These are phyloP conservation scores for Saccharomyces hybrid DNA, from an alignment of 1,139 yeast genomes.

Conservation along the genomic window DNA sequence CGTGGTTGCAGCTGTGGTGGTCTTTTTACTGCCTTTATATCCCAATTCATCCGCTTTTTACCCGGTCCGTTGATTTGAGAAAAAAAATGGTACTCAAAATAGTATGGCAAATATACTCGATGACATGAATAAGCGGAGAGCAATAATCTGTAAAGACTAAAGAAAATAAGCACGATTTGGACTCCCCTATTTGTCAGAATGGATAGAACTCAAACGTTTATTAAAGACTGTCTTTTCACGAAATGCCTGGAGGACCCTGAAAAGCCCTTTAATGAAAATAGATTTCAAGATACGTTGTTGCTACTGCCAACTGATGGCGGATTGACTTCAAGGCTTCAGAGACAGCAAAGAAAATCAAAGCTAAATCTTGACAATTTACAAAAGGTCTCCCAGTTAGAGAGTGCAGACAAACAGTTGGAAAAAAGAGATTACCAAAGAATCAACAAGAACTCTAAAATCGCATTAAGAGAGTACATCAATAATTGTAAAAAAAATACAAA, in stretches of 20 bases:
- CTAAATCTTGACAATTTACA: conserved; percentile 11
- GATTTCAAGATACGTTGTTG: conserved; percentile 26
- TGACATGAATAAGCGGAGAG: not conserved
- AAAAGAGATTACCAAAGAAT: conserved; percentile 18
- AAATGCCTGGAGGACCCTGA: conserved; percentile 25
- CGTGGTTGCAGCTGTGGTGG: not conserved
- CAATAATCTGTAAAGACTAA: not conserved
- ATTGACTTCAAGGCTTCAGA: conserved; percentile 16
- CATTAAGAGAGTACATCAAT: conserved; percentile 23
- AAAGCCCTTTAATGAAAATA: conserved; percentile 26
- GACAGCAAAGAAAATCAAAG: conserved; percentile 12
- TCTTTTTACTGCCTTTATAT: not conserved
- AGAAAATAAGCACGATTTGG: not conserved
- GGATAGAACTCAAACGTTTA: conserved; percentile 28
- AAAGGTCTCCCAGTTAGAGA: conserved; percentile 1
- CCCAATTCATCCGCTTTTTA: not conserved
- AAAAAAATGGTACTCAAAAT: not conserved
- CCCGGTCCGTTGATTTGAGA: not conserved
- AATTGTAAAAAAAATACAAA: conserved; percentile 12
- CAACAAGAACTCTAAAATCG: conserved; percentile 24
- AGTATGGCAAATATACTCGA: not conserved
- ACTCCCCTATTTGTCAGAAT: conserved; percentile 7
- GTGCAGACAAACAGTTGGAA: conserved; percentile 1
- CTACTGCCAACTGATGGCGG: conserved; percentile 31
- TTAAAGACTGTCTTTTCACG: conserved; percentile 24